phyloP scores from a whole-genome alignment of 306 rosid genomes.

The Begonia masoniana region DNA sequence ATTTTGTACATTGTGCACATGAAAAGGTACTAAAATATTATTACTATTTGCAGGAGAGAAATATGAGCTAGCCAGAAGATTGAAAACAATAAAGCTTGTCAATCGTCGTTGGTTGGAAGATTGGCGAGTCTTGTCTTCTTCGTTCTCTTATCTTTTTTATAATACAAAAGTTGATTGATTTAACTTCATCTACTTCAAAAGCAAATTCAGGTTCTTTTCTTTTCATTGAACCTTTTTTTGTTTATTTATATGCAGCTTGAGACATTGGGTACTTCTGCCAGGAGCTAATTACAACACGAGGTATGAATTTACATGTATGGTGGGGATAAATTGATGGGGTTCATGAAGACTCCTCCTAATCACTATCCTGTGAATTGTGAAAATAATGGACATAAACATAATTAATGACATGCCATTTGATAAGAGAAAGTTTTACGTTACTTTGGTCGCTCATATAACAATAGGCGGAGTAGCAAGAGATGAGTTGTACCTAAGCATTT shows the following conservation, averaged over 20 bases:
- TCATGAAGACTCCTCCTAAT: background rate
- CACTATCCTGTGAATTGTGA: no score
- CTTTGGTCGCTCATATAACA: no score
- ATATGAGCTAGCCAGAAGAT: slow-evolving; percentile 70
- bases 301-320: slow-evolving; percentile 15
- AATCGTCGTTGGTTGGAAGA: slow-evolving; percentile 92
- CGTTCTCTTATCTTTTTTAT: background rate
- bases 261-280: slow-evolving; percentile 63
- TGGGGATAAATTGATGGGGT: background rate
- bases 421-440: no score
- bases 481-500: no score
- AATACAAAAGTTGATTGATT: background rate
- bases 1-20: no score
- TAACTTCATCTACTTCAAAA: slow-evolving; percentile 1
- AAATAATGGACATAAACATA: no score
- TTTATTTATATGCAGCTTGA: slow-evolving; percentile 47
- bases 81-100: slow-evolving; percentile 60
- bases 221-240: slow-evolving; percentile 6
- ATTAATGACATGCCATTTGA: no score
- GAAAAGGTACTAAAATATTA: background rate
- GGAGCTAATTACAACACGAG: slow-evolving; percentile 64
- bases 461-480: no score
- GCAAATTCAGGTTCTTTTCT: background rate
- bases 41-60: slow-evolving; percentile 58
- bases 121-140: slow-evolving; percentile 31